phyloP scores from a whole-genome alignment of 129 eudicot species.

The Ambrosia trifida region DNA sequence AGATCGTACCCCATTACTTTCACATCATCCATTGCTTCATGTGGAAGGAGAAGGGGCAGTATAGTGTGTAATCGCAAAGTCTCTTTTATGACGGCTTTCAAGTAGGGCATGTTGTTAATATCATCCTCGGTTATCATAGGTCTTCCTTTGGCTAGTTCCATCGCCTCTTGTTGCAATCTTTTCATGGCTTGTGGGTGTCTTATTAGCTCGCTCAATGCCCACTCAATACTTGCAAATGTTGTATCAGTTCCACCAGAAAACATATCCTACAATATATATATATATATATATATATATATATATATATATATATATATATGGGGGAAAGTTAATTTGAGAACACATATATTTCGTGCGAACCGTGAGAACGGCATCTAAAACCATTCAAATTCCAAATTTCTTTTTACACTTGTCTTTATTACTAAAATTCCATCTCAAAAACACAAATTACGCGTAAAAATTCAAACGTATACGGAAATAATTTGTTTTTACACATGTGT shows the following conservation, averaged over 20 bases:
- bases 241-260: constrained; percentile 33
- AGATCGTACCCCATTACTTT: constrained; percentile 22
- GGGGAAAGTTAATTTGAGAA: too few relatives aligned
- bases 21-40: constrained; percentile 12
- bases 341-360: too few relatives aligned
- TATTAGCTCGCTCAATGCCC: constrained; percentile 31
- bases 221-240: constrained; percentile 15
- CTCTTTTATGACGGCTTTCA: constrained; percentile 31
- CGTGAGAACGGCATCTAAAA: too few relatives aligned
- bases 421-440: too few relatives aligned
- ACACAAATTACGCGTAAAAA: too few relatives aligned
- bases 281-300: too few relatives aligned
- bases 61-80: constrained; percentile 15
- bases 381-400: too few relatives aligned
- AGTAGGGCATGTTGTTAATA: constrained; percentile 8
- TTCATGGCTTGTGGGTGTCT: constrained; percentile 21
- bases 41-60: constrained; percentile 24
- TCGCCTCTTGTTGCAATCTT: constrained; percentile 16
- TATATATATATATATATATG: too few relatives aligned
- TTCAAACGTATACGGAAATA: too few relatives aligned
- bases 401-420: too few relatives aligned
- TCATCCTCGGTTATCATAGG: constrained; percentile 26
- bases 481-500: too few relatives aligned
- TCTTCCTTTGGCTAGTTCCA: constrained; percentile 15
- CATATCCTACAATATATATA: constrained; percentile 17